Evolutionary conservation across 1,139 yeast species (phyloP), one percentile per base, ranked within the genome.

Genomic region (Yamadazyma membranifaciens): DNA sequence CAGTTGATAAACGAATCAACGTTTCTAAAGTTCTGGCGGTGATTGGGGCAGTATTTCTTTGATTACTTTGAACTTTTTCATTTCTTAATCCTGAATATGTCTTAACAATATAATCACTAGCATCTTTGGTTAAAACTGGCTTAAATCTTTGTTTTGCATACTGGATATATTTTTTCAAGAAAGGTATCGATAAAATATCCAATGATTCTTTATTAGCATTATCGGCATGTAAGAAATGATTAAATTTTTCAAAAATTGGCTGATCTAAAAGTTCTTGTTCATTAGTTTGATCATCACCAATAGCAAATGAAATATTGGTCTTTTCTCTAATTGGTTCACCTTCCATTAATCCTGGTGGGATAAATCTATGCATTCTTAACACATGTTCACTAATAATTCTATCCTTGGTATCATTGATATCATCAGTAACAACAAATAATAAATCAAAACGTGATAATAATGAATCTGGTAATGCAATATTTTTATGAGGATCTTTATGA

Each of bases 1-100:
- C 98, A 1, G 98, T 87, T 1, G 98, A 77, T 46, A 92, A 72
- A 72, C 99, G 95, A 60, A 92, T 92, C 52, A 92, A 73, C 0
- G 99, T 92, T 67, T 92, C 99, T 53, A 92, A 73, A 3, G 98
- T 94, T 81, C 99, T 87, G 16, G 98, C 96, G 2, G 99, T 92
- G 50, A 94, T 88, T 31, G 99, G 98, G 1, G 96, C 86, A 3
- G 97, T 89, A 52, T 87, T 81, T 45, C 92, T 78, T 58, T 83
- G 87, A 53, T 82, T 83, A 47, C 73, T 76, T 36, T 80, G 84
- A 40, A 81, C 70, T 41, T 81, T 80, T 53, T 91, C 95, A 57
- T 89, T 89, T 67, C 99, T 78, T 50, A 92, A 73, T 10, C 83
- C 80, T 1, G 96, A 73, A 59, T 92, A 92, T 6, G 87, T 80